Base-by-base conservation (phyloP, 83 land plant genomes). In the Picea abies region DNA sequence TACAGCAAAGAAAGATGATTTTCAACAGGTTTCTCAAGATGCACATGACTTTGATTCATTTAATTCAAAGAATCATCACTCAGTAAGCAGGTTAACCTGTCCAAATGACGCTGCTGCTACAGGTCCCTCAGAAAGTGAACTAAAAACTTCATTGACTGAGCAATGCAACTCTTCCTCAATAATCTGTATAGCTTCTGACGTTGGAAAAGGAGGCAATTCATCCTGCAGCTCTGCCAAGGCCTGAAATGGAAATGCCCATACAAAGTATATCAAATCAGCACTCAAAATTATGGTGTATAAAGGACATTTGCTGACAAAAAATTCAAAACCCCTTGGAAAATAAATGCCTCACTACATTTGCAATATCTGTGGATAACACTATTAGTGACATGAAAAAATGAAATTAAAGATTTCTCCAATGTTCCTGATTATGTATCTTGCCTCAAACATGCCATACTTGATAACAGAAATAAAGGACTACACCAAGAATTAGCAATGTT, bases 101-200 rank as follows among this genome's bases (percentile, higher is more conserved):
- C 99, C 97, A 90, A 94, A 93, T 64, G 99, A 96, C 32, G 97
- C 97, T 71, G 99, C 94, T 84, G 99, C 99, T 25, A 94, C 88
- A 78, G 99, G 97, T 71, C 90, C 92, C 60, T 88, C 91, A 60
- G 99, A 96, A 22, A 96, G 85, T 62, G 85, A 88, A 79, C 89
- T 85, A 79, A 94, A 96, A 35, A 83, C 78, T 78, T 81, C 82
- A 26, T 89, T 82, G 0, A 85, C 86, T 37, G 91, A 85, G 76
- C 86, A 83, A 58, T 94, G 96, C 56, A 96, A 85, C 77, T 95
- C 99, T 82, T 93, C 87, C 83, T 92, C 91, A 76, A 96, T 88
- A 60, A 96, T 89, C 66, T 91, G 85, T 87, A 90, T 88, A 62
- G 99, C 99, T 3, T 79, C 83, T 26, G 77, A 41, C 78, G 87